Evolutionary conservation across 1,284 basidiomycete genomes (phyloP).

Genomic region (Irpex lacteus): DNA sequence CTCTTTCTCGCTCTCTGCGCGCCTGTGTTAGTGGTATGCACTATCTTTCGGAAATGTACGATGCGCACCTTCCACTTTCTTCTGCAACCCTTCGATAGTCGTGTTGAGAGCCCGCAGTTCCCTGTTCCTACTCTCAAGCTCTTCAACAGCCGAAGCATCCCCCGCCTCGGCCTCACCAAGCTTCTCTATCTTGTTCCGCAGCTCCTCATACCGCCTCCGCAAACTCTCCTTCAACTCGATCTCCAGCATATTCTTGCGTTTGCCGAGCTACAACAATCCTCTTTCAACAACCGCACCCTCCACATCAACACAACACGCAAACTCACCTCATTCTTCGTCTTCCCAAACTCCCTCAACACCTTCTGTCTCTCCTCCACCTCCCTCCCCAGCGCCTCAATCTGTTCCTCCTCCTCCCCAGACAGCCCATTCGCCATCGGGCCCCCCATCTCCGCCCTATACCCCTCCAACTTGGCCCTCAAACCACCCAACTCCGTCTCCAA

Average conservation of each 20-base stretch:
- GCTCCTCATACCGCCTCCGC: conserved; percentile 73
- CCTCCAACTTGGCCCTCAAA: conserved; percentile 57
- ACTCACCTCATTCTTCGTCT: conserved; percentile 71
- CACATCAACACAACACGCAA: neutral
- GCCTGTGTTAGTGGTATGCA: conserved; percentile 5
- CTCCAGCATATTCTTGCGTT: conserved; percentile 79
- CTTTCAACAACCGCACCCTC: neutral
- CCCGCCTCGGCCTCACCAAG: conserved; percentile 67
- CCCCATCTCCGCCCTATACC: conserved; percentile 71
- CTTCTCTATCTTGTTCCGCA: conserved; percentile 75
- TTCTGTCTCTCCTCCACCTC: conserved; percentile 78
- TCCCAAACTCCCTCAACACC: conserved; percentile 66
- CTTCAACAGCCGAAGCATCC: conserved; percentile 54
- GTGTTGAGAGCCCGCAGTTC: conserved; percentile 68
- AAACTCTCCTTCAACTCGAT: conserved; percentile 94
- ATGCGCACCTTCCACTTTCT: conserved; percentile 60
- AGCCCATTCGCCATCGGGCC: conserved; percentile 78
- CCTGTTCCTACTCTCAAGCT: conserved; percentile 63
- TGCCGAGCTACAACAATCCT: conserved; percentile 56
- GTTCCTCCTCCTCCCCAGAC: conserved; percentile 67
- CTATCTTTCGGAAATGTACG: neutral
- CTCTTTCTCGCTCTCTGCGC: conserved; percentile 65
- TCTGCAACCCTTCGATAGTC: conserved; percentile 63
- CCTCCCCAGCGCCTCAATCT: conserved; percentile 70
- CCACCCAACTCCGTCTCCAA: conserved; percentile 68